Evolutionary conservation across 305 asterid species (phyloP).

Genomic region (Fraxinus albicans): DNA sequence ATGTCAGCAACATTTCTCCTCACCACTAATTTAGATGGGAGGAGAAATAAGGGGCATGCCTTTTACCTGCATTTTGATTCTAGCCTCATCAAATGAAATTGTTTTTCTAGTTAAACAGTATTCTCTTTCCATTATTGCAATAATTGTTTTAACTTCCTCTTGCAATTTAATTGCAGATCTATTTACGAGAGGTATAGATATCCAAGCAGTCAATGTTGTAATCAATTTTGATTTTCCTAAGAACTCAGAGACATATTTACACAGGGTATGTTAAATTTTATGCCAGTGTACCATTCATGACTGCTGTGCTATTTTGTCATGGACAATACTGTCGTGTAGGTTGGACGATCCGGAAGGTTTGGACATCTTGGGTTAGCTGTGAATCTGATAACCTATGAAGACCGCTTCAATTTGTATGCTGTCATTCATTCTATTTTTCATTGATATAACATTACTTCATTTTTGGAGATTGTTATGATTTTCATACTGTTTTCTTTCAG

Average conservation of each 20-base stretch:
- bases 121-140: neutral
- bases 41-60: neutral
- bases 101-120: neutral
- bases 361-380: slow-evolving; percentile 98
- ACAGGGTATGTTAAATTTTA: slow-evolving; percentile 60
- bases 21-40: neutral
- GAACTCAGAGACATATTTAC: slow-evolving; percentile 88
- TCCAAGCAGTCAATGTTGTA: slow-evolving; percentile 95
- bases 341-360: slow-evolving; percentile 97
- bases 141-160: neutral
- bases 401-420: slow-evolving; percentile 89
- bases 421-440: neutral
- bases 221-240: slow-evolving; percentile 93
- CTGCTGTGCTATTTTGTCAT: slow-evolving; percentile 12
- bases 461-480: neutral
- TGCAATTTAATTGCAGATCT: slow-evolving; percentile 50
- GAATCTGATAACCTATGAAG: slow-evolving; percentile 91
- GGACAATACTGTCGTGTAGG: slow-evolving; percentile 42
- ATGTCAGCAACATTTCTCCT: neutral
- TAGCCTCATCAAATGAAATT: neutral
- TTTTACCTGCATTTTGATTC: neutral
- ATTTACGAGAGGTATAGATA: slow-evolving; percentile 92
- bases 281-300: neutral
- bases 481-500: slow-evolving; percentile 34
- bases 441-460: neutral